Evolutionary conservation across 352 stramenopile species (phyloP).

Genomic region (Globisporangium acanthophoron): DNA sequence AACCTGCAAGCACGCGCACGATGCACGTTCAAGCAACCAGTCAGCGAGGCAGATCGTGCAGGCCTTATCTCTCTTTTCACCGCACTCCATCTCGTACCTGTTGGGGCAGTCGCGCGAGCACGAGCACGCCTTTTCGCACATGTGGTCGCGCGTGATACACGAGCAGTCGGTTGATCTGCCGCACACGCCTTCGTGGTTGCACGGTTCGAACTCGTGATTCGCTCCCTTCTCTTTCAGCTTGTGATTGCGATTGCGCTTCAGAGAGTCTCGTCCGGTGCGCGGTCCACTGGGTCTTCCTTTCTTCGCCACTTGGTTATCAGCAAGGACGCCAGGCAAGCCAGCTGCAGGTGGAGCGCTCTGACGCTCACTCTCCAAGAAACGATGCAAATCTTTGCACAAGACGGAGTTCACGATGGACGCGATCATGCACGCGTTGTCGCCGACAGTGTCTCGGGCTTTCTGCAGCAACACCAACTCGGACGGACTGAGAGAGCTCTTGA

Average conservation of each 20-base stretch:
- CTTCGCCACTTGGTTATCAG: background rate
- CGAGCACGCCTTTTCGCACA: conserved; percentile 79
- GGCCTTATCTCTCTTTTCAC: too few relatives aligned
- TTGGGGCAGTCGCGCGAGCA: conserved; percentile 74
- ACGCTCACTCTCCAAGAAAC: conserved; percentile 42
- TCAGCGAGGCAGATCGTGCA: background rate
- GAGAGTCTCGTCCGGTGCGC: background rate
- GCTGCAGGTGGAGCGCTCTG: conserved; percentile 5
- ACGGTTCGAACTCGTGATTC: conserved; percentile 78
- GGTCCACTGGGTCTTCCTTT: background rate
- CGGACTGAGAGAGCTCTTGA: conserved; percentile 13
- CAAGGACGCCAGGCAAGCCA: background rate
- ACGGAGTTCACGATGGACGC: conserved; percentile 50
- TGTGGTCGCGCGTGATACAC: conserved; percentile 76
- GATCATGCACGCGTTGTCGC: conserved; percentile 67
- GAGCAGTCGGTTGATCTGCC: conserved; percentile 39
- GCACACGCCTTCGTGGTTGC: conserved; percentile 68
- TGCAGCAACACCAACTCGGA: conserved; percentile 51
- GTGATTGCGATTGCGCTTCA: conserved; percentile 31
- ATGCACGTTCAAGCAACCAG: background rate
- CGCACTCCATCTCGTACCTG: conserved; percentile 22
- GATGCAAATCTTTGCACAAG: conserved; percentile 46
- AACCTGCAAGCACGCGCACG: conserved; percentile 19
- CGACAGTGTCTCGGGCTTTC: conserved; percentile 48
- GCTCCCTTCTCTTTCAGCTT: conserved; percentile 48